phyloP scores from a whole-genome alignment of 805 yeast genomes.

The Groenewaldozyma salmanticensis region DNA sequence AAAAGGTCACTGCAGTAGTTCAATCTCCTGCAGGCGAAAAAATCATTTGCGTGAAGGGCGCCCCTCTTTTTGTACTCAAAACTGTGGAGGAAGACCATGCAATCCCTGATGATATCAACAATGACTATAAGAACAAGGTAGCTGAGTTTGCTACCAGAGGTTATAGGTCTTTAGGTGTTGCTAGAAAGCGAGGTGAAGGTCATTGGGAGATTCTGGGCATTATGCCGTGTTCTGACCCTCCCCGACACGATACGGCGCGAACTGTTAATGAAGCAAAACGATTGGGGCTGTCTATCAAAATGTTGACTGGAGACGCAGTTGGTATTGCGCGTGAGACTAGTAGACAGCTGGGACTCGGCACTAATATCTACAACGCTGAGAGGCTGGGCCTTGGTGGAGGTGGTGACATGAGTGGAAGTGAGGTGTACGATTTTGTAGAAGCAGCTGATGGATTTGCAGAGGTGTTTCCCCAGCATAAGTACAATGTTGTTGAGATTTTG shows the following conservation, averaged over 20 bases:
- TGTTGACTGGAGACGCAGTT: conserved; percentile 98
- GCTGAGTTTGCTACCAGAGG: conserved; percentile 98
- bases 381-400: conserved; percentile 83
- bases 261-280: conserved; percentile 86
- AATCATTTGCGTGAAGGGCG: conserved; percentile 95
- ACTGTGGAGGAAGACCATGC: conserved; percentile 97
- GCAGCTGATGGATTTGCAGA: conserved; percentile 92
- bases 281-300: conserved; percentile 91
- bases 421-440: conserved; percentile 58
- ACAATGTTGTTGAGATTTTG: conserved; percentile 55
- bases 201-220: conserved; percentile 97
- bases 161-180: conserved; percentile 97
- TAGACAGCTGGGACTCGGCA: conserved; percentile 94
- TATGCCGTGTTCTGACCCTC: conserved; percentile 99
- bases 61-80: conserved; percentile 92
- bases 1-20: conserved; percentile 90
- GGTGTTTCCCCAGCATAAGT: conserved; percentile 61
- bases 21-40: conserved; percentile 95
- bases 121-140: conserved; percentile 92
- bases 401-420: conserved; percentile 56
- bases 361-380: conserved; percentile 94
- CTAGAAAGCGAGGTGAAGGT: conserved; percentile 89
- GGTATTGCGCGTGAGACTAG: conserved; percentile 98
- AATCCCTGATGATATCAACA: conserved; percentile 86
- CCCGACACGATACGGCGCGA: conserved; percentile 95